Evolutionary conservation across 2,329 filamentous ascomycete genomes (phyloP).

Genomic region (Pyrenophora tritici-repentis): DNA sequence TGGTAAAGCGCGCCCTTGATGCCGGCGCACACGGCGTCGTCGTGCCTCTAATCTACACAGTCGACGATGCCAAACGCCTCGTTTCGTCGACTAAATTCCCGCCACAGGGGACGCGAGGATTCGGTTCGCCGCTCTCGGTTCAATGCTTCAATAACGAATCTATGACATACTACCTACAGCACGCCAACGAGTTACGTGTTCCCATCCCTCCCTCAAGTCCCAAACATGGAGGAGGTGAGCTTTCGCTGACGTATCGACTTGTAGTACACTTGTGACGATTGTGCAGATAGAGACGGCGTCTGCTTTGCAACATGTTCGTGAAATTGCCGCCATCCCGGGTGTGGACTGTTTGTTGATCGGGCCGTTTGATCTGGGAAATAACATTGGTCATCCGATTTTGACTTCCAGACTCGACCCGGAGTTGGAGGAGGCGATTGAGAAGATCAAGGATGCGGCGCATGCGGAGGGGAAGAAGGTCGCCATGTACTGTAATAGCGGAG

Average conservation of each 20-base stretch:
- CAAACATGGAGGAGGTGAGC: no score
- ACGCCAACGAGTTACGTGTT: constrained; percentile 52
- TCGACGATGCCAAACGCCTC: constrained; percentile 58
- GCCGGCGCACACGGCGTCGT: constrained; percentile 64
- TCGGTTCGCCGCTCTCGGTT: constrained; percentile 61
- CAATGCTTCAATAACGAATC: constrained; percentile 51
- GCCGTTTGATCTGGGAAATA: constrained; percentile 63
- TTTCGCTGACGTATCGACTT: neutral
- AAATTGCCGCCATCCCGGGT: constrained; percentile 58
- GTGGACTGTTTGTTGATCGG: constrained; percentile 61
- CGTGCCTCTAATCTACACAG: constrained; percentile 59
- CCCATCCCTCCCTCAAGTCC: neutral
- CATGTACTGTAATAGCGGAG: constrained; percentile 60
- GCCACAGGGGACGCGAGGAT: constrained; percentile 59
- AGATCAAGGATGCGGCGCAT: constrained; percentile 57
- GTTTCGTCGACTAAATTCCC: constrained; percentile 62
- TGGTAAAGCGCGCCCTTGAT: constrained; percentile 67
- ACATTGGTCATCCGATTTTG: constrained; percentile 59
- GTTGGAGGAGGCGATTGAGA: constrained; percentile 57
- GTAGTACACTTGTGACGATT: constrained; percentile 55
- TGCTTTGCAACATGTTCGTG: constrained; percentile 49
- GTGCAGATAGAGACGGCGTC: constrained; percentile 54
- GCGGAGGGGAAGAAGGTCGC: constrained; percentile 59
- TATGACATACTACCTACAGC: constrained; percentile 56
- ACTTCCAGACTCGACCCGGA: constrained; percentile 55